Evolutionary conservation across 208 protist species (phyloP).

Genomic region (Crithidia acanthocephali): DNA sequence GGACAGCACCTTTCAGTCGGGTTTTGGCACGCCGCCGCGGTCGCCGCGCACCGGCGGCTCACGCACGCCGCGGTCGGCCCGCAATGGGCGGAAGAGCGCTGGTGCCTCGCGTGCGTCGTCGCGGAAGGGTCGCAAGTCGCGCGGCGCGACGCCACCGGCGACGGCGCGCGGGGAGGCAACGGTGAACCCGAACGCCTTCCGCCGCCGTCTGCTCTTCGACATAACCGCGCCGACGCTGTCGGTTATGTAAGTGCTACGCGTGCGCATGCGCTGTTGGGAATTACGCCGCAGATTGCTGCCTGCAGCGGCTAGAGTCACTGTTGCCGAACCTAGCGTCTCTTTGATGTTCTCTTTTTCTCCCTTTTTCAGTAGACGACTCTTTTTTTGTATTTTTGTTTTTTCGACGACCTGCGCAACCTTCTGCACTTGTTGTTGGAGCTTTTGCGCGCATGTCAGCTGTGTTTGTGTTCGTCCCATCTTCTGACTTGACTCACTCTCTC

Average conservation of each 20-base stretch:
- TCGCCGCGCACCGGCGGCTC: conserved; percentile 6
- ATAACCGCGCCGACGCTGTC: conserved; percentile 27
- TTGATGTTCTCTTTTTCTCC: not conserved
- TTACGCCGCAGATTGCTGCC: not conserved
- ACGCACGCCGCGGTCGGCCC: not conserved
- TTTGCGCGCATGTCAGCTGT: too few relatives aligned
- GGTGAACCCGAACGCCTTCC: conserved; percentile 35
- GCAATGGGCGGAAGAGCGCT: conserved; percentile 6
- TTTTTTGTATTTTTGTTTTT: too few relatives aligned
- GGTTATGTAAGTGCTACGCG: not conserved
- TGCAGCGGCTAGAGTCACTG: too few relatives aligned
- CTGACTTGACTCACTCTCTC: too few relatives aligned
- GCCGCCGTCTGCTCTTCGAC: conserved; percentile 43
- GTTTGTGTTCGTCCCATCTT: too few relatives aligned
- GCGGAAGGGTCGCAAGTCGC: conserved; percentile 17
- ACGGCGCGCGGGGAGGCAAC: conserved; percentile 2
- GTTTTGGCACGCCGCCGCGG: conserved; percentile 16
- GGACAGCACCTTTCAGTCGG: conserved; percentile 17
- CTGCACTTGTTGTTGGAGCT: too few relatives aligned
- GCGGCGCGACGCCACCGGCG: conserved; percentile 6
- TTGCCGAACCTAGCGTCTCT: not conserved
- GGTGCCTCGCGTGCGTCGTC: conserved; percentile 12
- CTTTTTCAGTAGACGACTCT: too few relatives aligned
- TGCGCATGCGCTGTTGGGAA: not conserved
- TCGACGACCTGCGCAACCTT: too few relatives aligned